Percentiles rank a stretch among this genome's conserved stretches.
These are phyloP conservation scores for Cercophora samala DNA, from an alignment of 495 filamentous ascomycete genomes.

Conservation along the genomic window DNA sequence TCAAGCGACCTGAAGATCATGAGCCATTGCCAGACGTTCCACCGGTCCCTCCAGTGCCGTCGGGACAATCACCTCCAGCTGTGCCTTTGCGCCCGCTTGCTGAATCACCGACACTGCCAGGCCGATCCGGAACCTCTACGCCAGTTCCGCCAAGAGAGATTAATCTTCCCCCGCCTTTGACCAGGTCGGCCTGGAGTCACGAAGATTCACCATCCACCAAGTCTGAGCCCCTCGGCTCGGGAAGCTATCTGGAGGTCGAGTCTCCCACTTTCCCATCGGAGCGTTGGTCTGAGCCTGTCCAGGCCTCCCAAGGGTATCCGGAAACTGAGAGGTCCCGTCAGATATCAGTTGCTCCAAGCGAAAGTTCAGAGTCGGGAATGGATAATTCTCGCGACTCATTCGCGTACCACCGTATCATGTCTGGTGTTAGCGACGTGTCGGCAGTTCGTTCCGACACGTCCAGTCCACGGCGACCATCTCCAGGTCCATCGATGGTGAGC, in stretches of 20 bases:
- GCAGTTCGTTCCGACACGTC: not conserved
- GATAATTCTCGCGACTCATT: not conserved
- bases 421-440: not conserved
- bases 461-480: not conserved
- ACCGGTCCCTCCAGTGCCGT: not conserved
- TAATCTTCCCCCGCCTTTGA: slow-evolving; percentile 8
- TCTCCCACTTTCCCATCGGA: slow-evolving; percentile 5
- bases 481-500: not conserved
- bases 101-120: slow-evolving; percentile 14
- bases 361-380: not conserved
- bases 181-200: slow-evolving; percentile 11
- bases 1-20: slow-evolving; percentile 8
- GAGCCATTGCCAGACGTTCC: not conserved
- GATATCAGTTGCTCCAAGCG: not conserved
- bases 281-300: not conserved
- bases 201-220: slow-evolving; percentile 16
- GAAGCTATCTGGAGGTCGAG: not conserved
- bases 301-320: not conserved
- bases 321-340: not conserved
- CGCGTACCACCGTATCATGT: not conserved
- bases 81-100: not conserved
- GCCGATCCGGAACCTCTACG: not conserved
- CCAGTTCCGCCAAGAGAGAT: slow-evolving; percentile 4
- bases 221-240: slow-evolving; percentile 18
- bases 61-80: not conserved